Evolutionary conservation across 495 filamentous ascomycete genomes (phyloP), one percentile per base, ranked within the genome.

Genomic region (Lophiostoma macrostomum): DNA sequence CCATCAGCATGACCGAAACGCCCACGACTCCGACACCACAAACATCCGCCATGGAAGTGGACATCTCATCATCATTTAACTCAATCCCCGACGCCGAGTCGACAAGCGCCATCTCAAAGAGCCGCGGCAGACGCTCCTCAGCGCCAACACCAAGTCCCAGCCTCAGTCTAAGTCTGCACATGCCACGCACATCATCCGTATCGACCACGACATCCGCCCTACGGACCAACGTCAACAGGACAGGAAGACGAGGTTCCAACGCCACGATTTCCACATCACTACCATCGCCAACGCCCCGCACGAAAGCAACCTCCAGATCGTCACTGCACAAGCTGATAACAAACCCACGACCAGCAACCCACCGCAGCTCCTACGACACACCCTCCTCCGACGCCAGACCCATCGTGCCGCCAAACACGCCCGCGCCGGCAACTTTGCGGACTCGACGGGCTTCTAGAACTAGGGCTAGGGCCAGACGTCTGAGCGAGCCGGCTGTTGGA

Each of bases 391-490:
- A 55, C 16, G 1, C n/a, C 5, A 30, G 29, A 2, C 30, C 46
- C 2, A 34, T 58, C 23, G 55, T 50, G 2, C 55, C 55, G 34
- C 55, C 48, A 5, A 58, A 58, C 24, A 58, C 48, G 13, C 55
- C 48, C 1, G 47, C 48, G 8, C 5, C 19, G 31, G 39, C n/a
- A 8, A 3, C 12, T 11, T 16, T 41, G 24, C 14, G 5, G 23
- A 31, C 22, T n/a, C 38, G 36, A n/a, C 18, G 4, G 30, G 19
- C 3, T 4, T 22, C 8, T 20, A n/a, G 5, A 22, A 27, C 5
- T 16, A 41, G n/a, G 3, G 4, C 11, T 1, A 12, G 5, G 14
- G 5, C 4, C 3, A 12, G 23, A 25, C 20, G 7, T n/a, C 12
- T 14, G 18, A 34, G 41, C 16, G 42, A 47, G 16, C 27, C 51